Base-by-base conservation (phyloP, 352 stramenopile genomes). In the Phytophthora hibernalis region DNA sequence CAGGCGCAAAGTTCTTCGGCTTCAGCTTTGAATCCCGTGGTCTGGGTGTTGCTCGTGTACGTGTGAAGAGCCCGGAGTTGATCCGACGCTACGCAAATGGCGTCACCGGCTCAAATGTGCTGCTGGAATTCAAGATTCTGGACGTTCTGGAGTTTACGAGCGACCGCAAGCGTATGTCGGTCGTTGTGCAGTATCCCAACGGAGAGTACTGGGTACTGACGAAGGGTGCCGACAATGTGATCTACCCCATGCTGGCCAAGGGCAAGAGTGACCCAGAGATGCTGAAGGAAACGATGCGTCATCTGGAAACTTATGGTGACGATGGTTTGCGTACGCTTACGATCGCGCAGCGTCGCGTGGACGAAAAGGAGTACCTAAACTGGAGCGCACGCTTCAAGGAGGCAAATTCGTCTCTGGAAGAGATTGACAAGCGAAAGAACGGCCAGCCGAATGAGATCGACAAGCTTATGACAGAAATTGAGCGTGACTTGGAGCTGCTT, bases 81-180 rank as follows among this genome's bases (percentile, higher is more conserved):
- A 72, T 79, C 48, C 53, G 66, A 33, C 70, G 70, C 22, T 76
- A 76, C 33, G 54, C 70, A 1, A 78, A 68, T 30, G 57, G 51
- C 16, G 47, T 24, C 3, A 65, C 44, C 22, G 70, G 85, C 43
- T 76, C 85, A 35, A 69, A 73, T 31, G 76, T 83, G 62, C 51
- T 91, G 45, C 51, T 87, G 28, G 80, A 87, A 48, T 97, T 87
- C 60, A 79, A 89, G 53, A 85, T 98, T 42, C 70, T 99, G 50
- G 95, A 97, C 6, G 86, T 99, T 9, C 92, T 99, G 50, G 97
- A 98, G 72, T 99, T 99, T 72, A 97, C 98, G 51, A 98, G 90
- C 45, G 76, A 80, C 20, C 83, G 87, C 1, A 93, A 93, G 65
- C 84, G 86, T 33, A 95, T 95, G 87, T 92, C 83, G 0, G 80